Base-by-base conservation (phyloP, 805 yeast genomes). In the Candida xyloterini region DNA sequence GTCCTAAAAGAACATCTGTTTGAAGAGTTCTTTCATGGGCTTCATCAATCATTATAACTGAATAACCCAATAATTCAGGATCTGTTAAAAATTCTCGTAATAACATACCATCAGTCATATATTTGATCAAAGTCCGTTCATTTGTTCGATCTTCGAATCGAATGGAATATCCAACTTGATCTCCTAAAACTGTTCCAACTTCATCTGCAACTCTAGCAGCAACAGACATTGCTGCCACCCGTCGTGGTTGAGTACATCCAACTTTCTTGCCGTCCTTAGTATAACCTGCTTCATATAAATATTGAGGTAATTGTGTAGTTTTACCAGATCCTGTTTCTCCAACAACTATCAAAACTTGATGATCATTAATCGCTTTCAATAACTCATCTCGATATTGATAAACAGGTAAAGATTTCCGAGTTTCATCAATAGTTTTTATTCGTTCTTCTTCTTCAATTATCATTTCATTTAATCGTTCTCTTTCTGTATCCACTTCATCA, bases 281-380 rank as follows among this genome's bases (percentile, higher is more conserved):
- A 51, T 80, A 88, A 0, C 96, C 95, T 15, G 84, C 90, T 52
- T 89, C 95, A 42, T 78, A 76, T 10, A 90, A 64, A 55, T 81
- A 90, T 54, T 90, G 97, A 0, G 97, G 96, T 8, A 90, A 59
- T 59, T 90, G 97, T 0, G 97, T 90, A 0, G 97, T 90, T 55
- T 90, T 90, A 54, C 97, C 97, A 0, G 96, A 89, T 31, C 97
- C 99, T 0, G 99, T 91, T 58, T 91, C 97, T 44, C 98, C 98
- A 42, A 89, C 84, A 7, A 91, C 76, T 5, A 91, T 74, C n/a
- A 81, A 65, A 0, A 90, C 88, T 55, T 86, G 95, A 50, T 83
- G 72, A 20, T 73, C 65, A 16, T 62, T 57, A 8, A 90, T 72
- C 0, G 86, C 80, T 0, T 70, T 66, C 22, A 90, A 59, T 13